A percentile compares a stretch with the other conserved stretches of the same genome.
phyloP scores from a whole-genome alignment of 1,284 basidiomycete genomes.

The Naganishia liquefaciens region DNA sequence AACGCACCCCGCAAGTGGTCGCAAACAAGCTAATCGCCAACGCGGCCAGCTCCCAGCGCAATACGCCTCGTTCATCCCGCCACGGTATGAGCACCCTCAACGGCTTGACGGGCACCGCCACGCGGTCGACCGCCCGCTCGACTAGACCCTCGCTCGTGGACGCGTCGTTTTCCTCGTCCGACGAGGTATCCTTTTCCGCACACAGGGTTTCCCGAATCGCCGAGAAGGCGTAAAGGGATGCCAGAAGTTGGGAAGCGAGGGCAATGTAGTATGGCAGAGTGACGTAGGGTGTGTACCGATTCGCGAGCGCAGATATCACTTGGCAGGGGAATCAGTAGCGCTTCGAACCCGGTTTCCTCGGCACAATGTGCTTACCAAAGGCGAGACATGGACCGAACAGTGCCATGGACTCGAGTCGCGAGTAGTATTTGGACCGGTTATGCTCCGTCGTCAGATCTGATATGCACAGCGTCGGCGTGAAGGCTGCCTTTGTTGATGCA shows the following conservation, averaged over 20 bases:
- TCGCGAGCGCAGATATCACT: slow-evolving; percentile 43
- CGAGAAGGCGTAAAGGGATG: slow-evolving; percentile 38
- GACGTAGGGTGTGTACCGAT: slow-evolving; percentile 39
- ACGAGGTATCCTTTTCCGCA: not conserved
- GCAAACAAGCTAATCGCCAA: slow-evolving; percentile 40
- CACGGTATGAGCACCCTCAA: slow-evolving; percentile 40
- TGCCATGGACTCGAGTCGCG: slow-evolving; percentile 41
- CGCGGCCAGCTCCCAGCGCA: slow-evolving; percentile 40
- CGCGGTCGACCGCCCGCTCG: slow-evolving; percentile 28
- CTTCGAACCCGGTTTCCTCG: not conserved
- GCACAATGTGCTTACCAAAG: slow-evolving; percentile 35
- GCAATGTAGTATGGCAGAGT: slow-evolving; percentile 43
- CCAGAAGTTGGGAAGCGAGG: slow-evolving; percentile 38
- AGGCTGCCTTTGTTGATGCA: slow-evolving; percentile 43
- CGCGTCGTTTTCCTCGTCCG: slow-evolving; percentile 6
- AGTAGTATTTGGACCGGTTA: slow-evolving; percentile 40
- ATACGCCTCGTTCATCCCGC: slow-evolving; percentile 35
- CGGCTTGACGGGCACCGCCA: slow-evolving; percentile 39
- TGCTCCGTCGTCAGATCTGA: slow-evolving; percentile 40
- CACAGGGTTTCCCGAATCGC: slow-evolving; percentile 40
- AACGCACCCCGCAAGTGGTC: slow-evolving; percentile 40
- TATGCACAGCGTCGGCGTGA: slow-evolving; percentile 41
- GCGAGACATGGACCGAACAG: slow-evolving; percentile 42
- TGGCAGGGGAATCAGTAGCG: not conserved
- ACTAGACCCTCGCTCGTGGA: slow-evolving; percentile 23